These are phyloP conservation scores for Acacia acuminata DNA, from an alignment of 306 rosid genomes.

Conservation along the genomic window DNA sequence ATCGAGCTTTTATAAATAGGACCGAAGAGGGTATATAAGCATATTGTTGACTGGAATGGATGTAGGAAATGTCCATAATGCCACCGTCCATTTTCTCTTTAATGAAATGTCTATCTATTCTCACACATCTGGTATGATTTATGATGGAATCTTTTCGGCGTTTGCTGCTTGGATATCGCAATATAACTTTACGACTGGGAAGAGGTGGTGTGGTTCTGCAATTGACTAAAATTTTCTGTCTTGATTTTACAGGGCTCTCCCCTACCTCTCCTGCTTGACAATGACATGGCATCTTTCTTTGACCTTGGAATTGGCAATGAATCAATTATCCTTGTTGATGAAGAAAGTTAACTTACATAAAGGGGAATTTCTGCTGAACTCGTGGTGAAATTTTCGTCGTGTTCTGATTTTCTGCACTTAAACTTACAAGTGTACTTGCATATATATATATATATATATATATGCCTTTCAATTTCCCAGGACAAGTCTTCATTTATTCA, in stretches of 20 bases:
- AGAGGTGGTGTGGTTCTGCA: neutral
- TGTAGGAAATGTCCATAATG: neutral
- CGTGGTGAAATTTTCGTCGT: slow-evolving; percentile 16
- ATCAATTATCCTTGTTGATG: slow-evolving; percentile 75
- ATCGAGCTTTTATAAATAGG: no score
- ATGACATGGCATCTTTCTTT: slow-evolving; percentile 68
- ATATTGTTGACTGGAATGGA: neutral
- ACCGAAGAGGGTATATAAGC: neutral
- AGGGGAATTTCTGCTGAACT: slow-evolving; percentile 6
- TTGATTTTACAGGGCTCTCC: slow-evolving; percentile 73
- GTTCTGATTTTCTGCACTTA: slow-evolving; percentile 19
- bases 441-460: no score
- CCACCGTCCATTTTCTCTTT: neutral
- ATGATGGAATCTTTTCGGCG: neutral
- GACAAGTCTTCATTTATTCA: neutral
- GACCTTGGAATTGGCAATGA: slow-evolving; percentile 74
- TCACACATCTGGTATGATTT: neutral
- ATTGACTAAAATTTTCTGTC: neutral
- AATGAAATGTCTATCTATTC: neutral
- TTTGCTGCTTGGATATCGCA: neutral
- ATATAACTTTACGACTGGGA: neutral
- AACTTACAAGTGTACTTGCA: neutral
- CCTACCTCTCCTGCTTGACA: slow-evolving; percentile 69
- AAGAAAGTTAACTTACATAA: slow-evolving; percentile 52
- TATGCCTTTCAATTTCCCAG: neutral